These are phyloP conservation scores for Phaeosphaeria sp. DNA, from an alignment of 2,329 filamentous ascomycete genomes.

Conservation along the genomic window DNA sequence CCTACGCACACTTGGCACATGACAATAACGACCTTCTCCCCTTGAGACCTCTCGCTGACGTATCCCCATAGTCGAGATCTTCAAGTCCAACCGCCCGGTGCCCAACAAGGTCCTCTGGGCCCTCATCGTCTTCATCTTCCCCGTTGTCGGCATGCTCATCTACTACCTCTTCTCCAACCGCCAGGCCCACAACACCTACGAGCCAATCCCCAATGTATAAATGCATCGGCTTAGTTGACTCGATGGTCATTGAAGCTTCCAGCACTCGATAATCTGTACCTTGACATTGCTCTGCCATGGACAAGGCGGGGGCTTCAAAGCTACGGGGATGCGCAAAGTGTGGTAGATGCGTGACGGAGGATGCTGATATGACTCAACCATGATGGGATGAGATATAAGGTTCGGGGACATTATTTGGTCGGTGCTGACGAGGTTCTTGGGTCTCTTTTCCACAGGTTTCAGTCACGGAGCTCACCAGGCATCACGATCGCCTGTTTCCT, in stretches of 20 bases:
- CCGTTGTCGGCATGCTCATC: slow-evolving; percentile 66
- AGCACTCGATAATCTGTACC: not conserved
- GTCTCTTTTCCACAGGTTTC: not conserved
- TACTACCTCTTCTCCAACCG: slow-evolving; percentile 72
- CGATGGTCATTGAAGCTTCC: not conserved
- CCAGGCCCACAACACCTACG: slow-evolving; percentile 63
- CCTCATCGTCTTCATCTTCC: slow-evolving; percentile 70
- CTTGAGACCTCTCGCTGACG: slow-evolving; percentile 19
- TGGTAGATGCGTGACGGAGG: not conserved
- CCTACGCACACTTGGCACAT: not conserved
- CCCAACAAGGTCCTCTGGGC: slow-evolving; percentile 68
- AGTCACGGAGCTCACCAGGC: not conserved
- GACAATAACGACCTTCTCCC: not conserved
- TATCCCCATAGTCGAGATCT: slow-evolving; percentile 62
- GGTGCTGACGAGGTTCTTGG: too few relatives aligned
- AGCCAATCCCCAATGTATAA: slow-evolving; percentile 50
- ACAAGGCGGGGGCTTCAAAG: not conserved
- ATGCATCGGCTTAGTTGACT: not conserved
- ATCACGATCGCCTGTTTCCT: not conserved
- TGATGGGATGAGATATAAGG: not conserved
- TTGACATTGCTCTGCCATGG: not conserved
- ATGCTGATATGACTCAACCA: not conserved
- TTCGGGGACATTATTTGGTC: not conserved
- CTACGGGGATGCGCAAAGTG: not conserved
- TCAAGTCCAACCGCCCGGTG: slow-evolving; percentile 67